A percentile compares a stretch with the other conserved stretches of the same genome.
Conservation (phyloP, 2,329 filamentous ascomycete species). For the Sporothrix dimorphospora region DNA sequence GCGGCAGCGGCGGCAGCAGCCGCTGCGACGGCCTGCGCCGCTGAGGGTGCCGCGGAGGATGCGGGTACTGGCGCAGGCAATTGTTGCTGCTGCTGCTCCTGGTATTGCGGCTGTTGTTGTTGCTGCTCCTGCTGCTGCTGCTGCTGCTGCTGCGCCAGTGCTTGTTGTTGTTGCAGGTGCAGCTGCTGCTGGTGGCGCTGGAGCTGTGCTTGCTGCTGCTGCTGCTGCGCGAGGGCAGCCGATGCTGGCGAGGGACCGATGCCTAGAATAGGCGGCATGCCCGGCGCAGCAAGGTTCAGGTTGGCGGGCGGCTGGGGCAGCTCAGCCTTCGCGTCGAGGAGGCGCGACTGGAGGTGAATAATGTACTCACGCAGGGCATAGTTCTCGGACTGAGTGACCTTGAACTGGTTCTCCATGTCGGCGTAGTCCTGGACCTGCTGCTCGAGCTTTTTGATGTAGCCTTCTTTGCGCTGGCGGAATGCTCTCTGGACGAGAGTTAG, state of each 20-base stretch:
- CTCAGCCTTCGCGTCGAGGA: slow-evolving; percentile 82
- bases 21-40: background rate
- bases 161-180: slow-evolving; percentile 14
- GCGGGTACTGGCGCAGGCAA: background rate
- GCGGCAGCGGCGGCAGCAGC: background rate
- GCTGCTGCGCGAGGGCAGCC: slow-evolving; percentile 28
- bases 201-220: slow-evolving; percentile 24
- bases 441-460: slow-evolving; percentile 97
- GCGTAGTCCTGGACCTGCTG: slow-evolving; percentile 84
- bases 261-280: background rate
- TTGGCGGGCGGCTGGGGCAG: slow-evolving; percentile 82
- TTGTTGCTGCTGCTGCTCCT: slow-evolving; percentile 1
- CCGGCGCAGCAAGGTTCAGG: slow-evolving; percentile 62
- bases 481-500: slow-evolving; percentile 66
- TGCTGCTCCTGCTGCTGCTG: slow-evolving; percentile 3
- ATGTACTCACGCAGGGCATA: slow-evolving; percentile 91
- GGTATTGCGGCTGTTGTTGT: background rate
- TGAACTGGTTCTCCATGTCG: slow-evolving; percentile 75
- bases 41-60: background rate
- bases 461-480: slow-evolving; percentile 96
- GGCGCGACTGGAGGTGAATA: slow-evolving; percentile 81
- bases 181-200: slow-evolving; percentile 17
- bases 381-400: slow-evolving; percentile 84
- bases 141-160: background rate
- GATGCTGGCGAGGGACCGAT: slow-evolving; percentile 17